Base-by-base conservation (phyloP, 192 early-diverging fungal species). In the Chytriomyces sp. region DNA sequence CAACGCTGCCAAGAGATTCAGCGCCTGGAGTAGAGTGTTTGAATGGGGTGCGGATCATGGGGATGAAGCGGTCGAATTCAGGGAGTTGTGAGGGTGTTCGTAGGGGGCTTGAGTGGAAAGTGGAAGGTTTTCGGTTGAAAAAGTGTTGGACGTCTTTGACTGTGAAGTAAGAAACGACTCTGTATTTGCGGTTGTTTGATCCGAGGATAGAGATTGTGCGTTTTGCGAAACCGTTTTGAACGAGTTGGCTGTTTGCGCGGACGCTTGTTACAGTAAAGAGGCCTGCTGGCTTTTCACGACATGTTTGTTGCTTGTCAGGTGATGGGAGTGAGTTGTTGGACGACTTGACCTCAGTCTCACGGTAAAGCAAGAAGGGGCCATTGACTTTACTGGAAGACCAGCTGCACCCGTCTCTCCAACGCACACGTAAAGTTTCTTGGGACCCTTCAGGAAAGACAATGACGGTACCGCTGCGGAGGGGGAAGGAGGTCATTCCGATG, bases 201-300 rank as follows among this genome's bases (percentile, higher is more conserved):
- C 65, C 65, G 10, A 23, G 43, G 13, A 67, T 28, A 6, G 65
- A 45, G 13, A 67, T 67, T 35, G 65, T 67, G 10, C 65, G 65
- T 67, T 67, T 67, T 23, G 65, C 65, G 26, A 67, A 23, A 28
- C 65, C 65, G 45, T 11, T 16, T 18, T 44, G 65, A 16, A 67
- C 43, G 43, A 46, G 45, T 3, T 46, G n/a, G 13, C 44, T 67
- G 65, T 67, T 67, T n/a, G 35, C 2, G 35, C 35, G 35, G 35
- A 35, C 0, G 35, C 35, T 35, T 35, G 35, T 35, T 1, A 35
- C 35, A 3, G 35, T 35, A 35, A 35, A 35, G 35, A 35, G 35
- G 35, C 35, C 35, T 35, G 0, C 35, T 35, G 35, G 35, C 35
- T 35, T 35, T 35, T 35, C 35, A 35, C 35, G 35, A 1, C 4